phyloP scores from a whole-genome alignment of 2,329 filamentous ascomycete genomes.

The Cladorrhinum sp. region DNA sequence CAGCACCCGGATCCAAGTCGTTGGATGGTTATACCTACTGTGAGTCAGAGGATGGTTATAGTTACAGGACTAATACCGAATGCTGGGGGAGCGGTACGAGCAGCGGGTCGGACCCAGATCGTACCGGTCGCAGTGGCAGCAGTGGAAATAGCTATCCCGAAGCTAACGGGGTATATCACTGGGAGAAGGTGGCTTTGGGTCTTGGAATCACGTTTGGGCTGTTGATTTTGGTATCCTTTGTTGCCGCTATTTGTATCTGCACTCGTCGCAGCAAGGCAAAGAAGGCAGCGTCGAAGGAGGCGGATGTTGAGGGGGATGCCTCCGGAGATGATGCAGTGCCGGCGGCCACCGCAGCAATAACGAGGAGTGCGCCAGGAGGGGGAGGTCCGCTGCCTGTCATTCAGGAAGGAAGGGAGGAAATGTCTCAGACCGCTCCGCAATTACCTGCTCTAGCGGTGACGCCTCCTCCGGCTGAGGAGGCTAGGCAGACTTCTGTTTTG shows the following conservation, averaged over 20 bases:
- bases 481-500: slow-evolving; percentile 9
- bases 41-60: not conserved
- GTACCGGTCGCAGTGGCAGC: too few species aligned
- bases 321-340: not conserved
- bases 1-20: slow-evolving; percentile 27
- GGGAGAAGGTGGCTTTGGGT: slow-evolving; percentile 22
- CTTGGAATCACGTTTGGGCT: slow-evolving; percentile 21
- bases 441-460: slow-evolving; percentile 11
- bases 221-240: slow-evolving; percentile 9
- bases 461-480: slow-evolving; percentile 4
- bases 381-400: slow-evolving; percentile 9
- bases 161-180: not conserved
- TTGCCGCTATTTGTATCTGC: slow-evolving; percentile 16
- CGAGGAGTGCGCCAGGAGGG: slow-evolving; percentile 4
- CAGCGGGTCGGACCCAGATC: not conserved
- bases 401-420: slow-evolving; percentile 14
- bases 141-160: not conserved
- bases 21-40: slow-evolving; percentile 1
- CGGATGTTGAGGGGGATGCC: slow-evolving; percentile 10
- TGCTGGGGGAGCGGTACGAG: too few species aligned
- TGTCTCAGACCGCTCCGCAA: slow-evolving; percentile 8
- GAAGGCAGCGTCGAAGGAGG: not conserved
- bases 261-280: slow-evolving; percentile 5
- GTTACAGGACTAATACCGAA: too few species aligned
- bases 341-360: not conserved